These are phyloP conservation scores for Fusarium acutatum DNA, from an alignment of 2,329 filamentous ascomycete genomes.

Conservation along the genomic window DNA sequence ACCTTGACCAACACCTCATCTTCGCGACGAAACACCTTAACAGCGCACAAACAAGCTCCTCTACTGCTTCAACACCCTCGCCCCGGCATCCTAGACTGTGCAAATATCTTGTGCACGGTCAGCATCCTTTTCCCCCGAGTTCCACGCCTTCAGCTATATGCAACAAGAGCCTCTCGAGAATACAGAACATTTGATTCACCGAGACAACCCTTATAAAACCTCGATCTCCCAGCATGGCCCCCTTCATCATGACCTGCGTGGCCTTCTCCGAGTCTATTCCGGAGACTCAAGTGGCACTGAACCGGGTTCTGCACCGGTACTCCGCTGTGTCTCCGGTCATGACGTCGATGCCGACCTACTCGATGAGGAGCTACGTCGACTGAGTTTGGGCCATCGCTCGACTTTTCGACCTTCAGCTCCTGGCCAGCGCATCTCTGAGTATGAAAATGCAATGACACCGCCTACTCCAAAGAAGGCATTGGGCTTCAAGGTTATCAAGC, in stretches of 20 bases:
- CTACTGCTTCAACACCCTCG: background rate
- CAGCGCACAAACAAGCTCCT: constrained; percentile 13
- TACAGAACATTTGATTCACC: constrained; percentile 53
- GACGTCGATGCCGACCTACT: constrained; percentile 55
- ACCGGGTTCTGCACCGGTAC: constrained; percentile 46
- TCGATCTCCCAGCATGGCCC: constrained; percentile 66
- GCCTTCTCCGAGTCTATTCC: constrained; percentile 45
- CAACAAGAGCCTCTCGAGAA: constrained; percentile 64
- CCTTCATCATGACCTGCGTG: constrained; percentile 54
- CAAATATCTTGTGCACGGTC: constrained; percentile 61
- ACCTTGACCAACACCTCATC: constrained; percentile 21
- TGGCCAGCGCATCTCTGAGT: constrained; percentile 66
- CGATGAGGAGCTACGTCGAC: constrained; percentile 60
- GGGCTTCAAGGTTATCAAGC: constrained; percentile 66
- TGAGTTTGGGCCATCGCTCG: constrained; percentile 54
- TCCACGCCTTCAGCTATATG: constrained; percentile 65
- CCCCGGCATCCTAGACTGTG: constrained; percentile 57
- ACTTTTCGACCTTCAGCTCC: constrained; percentile 46
- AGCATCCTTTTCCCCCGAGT: constrained; percentile 45
- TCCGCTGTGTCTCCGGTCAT: constrained; percentile 40
- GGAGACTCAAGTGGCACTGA: constrained; percentile 49
- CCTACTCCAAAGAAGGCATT: constrained; percentile 56
- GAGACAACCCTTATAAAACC: constrained; percentile 47
- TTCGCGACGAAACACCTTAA: constrained; percentile 25
- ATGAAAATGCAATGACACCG: constrained; percentile 66